A percentile compares a stretch with the other conserved stretches of the same genome.
Conservation (phyloP, 139 green algal genomes). For the Protoeuglena noctilucae region DNA sequence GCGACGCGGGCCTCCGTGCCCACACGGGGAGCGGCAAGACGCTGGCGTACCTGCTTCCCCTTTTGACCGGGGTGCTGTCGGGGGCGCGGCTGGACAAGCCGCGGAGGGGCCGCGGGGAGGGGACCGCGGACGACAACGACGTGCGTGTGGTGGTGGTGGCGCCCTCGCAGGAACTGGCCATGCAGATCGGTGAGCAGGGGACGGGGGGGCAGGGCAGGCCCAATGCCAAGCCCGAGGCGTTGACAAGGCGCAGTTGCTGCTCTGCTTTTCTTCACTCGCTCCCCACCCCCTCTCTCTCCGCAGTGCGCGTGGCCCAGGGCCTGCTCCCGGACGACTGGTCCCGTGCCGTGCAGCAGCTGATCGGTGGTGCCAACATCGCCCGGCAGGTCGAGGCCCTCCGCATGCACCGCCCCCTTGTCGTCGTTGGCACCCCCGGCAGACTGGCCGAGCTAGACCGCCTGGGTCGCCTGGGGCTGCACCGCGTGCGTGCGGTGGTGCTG, state of each 20-base stretch:
- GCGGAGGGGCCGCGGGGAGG: neutral
- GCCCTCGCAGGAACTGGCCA: constrained; percentile 81
- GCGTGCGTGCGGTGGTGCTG: constrained; percentile 9
- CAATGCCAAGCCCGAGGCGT: no score
- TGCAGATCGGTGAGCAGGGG: no score
- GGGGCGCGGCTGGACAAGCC: constrained; percentile 12
- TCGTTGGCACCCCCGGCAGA: constrained; percentile 87
- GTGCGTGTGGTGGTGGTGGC: constrained; percentile 56
- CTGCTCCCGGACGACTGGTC: constrained; percentile 6
- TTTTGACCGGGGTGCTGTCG: constrained; percentile 42
- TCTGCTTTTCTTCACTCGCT: no score
- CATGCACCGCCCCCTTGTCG: constrained; percentile 57
- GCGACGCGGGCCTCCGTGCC: constrained; percentile 60
- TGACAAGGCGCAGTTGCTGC: no score
- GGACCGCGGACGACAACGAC: constrained; percentile 4
- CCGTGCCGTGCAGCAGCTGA: constrained; percentile 75
- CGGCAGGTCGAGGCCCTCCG: constrained; percentile 57
- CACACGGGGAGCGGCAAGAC: constrained; percentile 94
- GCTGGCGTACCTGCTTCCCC: constrained; percentile 79
- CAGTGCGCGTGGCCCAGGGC: constrained; percentile 37
- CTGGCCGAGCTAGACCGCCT: constrained; percentile 52
- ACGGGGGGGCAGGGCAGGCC: no score
- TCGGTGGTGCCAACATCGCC: constrained; percentile 73
- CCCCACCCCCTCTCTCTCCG: no score
- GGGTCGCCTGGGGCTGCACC: constrained; percentile 33